Base-by-base conservation (phyloP, 2,329 filamentous ascomycete species). In the Ophiostoma sp. region DNA sequence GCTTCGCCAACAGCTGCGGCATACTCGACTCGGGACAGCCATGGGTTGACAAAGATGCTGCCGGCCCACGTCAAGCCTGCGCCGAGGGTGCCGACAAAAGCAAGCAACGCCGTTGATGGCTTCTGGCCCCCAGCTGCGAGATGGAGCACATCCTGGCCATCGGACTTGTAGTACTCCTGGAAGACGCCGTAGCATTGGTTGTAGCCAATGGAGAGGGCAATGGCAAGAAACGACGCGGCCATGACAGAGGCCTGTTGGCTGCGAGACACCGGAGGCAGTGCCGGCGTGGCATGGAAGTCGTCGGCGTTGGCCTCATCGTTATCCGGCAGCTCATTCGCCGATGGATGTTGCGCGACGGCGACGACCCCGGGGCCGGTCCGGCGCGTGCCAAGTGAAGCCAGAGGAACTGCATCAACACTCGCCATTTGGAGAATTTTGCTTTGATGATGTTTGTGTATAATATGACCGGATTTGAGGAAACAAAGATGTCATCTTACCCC, bases 131-230 rank as follows among this genome's bases (percentile, higher is more conserved):
- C 75, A 71, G 7, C 75, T 23, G 35, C 36, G 3, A 41, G 75
- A 2, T 74, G 74, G 17, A 84, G 77, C n/a, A 84, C 74, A 8
- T 79, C 76, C 72, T 82, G 79, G 41, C 72, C 73, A 0, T 77
- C 68, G 4, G 81, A 82, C 67, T 81, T 79, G 72, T 84, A 84
- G 73, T 82, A 83, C 67, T 81, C 77, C 72, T 84, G 82, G 69
- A 84, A 84, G 11, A 84, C 81, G 11, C 82, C 82, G 72, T 81
- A 85, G 44, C 78, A 79, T 71, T 84, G 82, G 72, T 84, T 84
- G 70, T 84, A 80, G 13, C 82, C 82, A 67, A 84, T 82, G 3
- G 82, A 83, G 31, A 84, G 77, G 67, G 79, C 79, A 48, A 83
- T 82, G 57, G 80, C 80, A 0, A 80, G 72, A 68, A 84, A 84